Base-by-base conservation (phyloP, 257 asterid genomes). In the Solanum corneliomulleri region DNA sequence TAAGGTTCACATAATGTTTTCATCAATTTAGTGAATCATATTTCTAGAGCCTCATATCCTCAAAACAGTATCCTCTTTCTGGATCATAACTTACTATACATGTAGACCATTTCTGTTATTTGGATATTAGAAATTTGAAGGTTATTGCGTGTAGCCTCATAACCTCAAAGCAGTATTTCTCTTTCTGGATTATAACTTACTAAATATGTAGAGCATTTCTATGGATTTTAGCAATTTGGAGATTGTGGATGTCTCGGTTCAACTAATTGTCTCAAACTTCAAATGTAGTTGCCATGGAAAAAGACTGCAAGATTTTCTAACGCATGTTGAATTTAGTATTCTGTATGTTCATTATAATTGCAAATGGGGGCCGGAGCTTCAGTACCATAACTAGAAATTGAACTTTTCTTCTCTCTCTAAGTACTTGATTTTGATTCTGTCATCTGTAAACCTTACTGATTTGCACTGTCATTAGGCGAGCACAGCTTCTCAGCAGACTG, bases 401-500 rank as follows among this genome's bases (percentile, higher is more conserved):
- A 80, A 16, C 11, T 18, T 15, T 45, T 45, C 66, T 45, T 45
- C 66, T 44, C 83, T 78, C 29, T 25, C 64, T 45, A 78, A 78
- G 84, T 27, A 27, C 66, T 78, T 45, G 62, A 27, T 41, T 44
- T 78, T 45, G 64, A 78, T 47, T 16, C 44, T 47, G 42, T 80
- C 84, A 47, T 47, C 42, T 16, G 15, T 47, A 80, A 39, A 47
- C 42, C 85, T 80, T 80, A 86, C 45, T 33, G 11, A 60, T 58
- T 71, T 75, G 75, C 85, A 62, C 42, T 69, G 60, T 45, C 21
- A 69, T 76, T 89, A 91, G 93, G 94, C 88, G 89, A 92, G 86
- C 82, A 92, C 90, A 83, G 92, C 87, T 86, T 88, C 93, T 89
- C 93, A 89, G 80, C 98, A 91, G 87, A 88, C 90, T 90, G 92